Evolutionary conservation across 176 grass and related monocot species (phyloP), one percentile per base, ranked within the genome.

Genomic region (Musa troglodytarum): DNA sequence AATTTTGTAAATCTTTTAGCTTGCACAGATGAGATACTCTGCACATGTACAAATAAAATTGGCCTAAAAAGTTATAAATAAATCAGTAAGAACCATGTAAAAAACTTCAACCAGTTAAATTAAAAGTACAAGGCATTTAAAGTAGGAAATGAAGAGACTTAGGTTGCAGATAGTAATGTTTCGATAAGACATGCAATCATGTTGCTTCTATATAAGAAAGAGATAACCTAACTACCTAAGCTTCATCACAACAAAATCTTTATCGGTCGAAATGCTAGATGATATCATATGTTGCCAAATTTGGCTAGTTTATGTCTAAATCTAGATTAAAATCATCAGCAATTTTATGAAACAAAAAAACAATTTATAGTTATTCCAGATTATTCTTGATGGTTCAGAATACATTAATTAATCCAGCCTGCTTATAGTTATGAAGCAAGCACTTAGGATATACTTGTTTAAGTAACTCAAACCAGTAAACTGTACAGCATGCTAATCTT

Each of bases 1-100:
- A 86, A 99, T 80, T 99, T 99, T 43, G 90, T 93, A 84, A 99
- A 99, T 87, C 88, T 89, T 94, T 94, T 94, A 70, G 95, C 95
- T 89, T 99, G 95, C 21, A 64, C 81, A 22, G 84, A 51, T 74
- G 90, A 94, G 75, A 99, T 99, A 81, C 90, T 94, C 95, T 99
- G 84, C 73, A 80, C 68, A 84, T 78, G 49, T 55, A 72, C 76
- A 77, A 78, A 72, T 64, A 76, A 2, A 83, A 77, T 72, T 50
- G 74, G 56, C 7, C 2, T 51, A 71, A 80, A 3, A 54, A 70
- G 13, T 50, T 70, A 5, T 51, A 50, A 19, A 70, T 70, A 50
- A 50, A 19, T 10, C 20, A 10, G 11, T n/a, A 7, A n/a, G 9
- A 15, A 51, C 2, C 34, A 20, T 12, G 21, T 11, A 65, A 26